Conservation (phyloP, 2,329 filamentous ascomycete genomes). For the Diplocarpon mali region DNA sequence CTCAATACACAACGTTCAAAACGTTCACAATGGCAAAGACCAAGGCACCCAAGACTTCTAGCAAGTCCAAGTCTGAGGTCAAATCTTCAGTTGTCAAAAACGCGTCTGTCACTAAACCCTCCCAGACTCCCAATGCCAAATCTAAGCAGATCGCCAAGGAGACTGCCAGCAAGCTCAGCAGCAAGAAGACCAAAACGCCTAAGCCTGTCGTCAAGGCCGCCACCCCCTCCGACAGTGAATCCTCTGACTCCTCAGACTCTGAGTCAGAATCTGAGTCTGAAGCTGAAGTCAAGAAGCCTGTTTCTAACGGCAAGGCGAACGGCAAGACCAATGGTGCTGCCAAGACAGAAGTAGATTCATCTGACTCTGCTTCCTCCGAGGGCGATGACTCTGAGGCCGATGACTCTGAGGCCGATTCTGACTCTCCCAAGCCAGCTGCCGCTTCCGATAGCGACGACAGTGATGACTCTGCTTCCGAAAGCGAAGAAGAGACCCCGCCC, state of each 20-base stretch:
- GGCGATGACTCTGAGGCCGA: no score
- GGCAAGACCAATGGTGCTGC: constrained; percentile 29
- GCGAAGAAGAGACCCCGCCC: constrained; percentile 20
- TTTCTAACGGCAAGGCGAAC: constrained; percentile 13
- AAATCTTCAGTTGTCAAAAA: constrained; percentile 49
- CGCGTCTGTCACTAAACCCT: constrained; percentile 55
- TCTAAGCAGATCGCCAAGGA: constrained; percentile 56
- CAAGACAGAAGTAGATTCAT: constrained; percentile 29
- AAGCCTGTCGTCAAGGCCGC: constrained; percentile 34
- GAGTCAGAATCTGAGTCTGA: constrained; percentile 25
- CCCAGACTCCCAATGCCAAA: constrained; percentile 54
- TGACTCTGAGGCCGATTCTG: constrained; percentile 22
- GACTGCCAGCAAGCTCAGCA: constrained; percentile 27
- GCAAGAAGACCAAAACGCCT: constrained; percentile 34
- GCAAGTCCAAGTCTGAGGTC: constrained; percentile 38
- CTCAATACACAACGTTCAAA: constrained; percentile 1
- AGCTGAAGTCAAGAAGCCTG: constrained; percentile 25
- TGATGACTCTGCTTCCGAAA: constrained; percentile 20
- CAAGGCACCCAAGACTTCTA: constrained; percentile 48
- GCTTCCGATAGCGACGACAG: constrained; percentile 24
- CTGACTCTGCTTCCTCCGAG: constrained; percentile 27
- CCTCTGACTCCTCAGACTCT: constrained; percentile 17
- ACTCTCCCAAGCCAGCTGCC: constrained; percentile 20
- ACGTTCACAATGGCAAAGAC: constrained; percentile 52
- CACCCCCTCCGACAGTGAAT: constrained; percentile 31